phyloP scores from a whole-genome alignment of 345 rosid species.

The Pistacia atlantica region DNA sequence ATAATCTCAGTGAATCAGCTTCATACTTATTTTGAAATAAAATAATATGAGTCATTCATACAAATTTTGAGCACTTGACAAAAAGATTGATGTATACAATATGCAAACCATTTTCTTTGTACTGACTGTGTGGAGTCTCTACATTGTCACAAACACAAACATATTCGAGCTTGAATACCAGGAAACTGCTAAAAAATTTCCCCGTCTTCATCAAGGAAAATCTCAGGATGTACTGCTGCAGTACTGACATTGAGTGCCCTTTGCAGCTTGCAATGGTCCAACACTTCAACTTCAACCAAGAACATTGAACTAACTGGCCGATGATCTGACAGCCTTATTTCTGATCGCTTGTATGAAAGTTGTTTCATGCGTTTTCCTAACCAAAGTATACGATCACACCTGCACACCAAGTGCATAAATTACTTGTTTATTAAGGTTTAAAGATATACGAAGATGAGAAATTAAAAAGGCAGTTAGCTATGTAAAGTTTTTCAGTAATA shows the following conservation, averaged over 20 bases:
- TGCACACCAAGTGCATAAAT: constrained; percentile 32
- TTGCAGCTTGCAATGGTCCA: constrained; percentile 74
- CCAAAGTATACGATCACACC: constrained; percentile 99
- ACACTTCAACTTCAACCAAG: constrained; percentile 76
- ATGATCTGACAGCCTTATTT: constrained; percentile 77
- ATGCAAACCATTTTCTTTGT: background rate
- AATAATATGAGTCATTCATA: background rate
- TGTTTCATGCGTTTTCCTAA: constrained; percentile 81
- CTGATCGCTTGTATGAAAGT: constrained; percentile 67
- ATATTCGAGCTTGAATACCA: constrained; percentile 27
- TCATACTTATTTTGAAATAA: constrained; percentile 1
- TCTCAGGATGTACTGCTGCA: constrained; percentile 78
- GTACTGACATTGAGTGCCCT: constrained; percentile 70
- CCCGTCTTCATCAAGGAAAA: constrained; percentile 42
- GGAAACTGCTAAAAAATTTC: constrained; percentile 22
- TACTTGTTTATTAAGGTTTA: background rate
- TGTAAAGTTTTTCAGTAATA: background rate
- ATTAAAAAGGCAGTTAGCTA: background rate
- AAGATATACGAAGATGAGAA: background rate
- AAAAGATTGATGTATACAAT: background rate
- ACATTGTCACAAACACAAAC: background rate
- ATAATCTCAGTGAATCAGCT: background rate
- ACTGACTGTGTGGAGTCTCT: background rate
- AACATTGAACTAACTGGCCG: constrained; percentile 90
- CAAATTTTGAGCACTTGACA: background rate